phyloP scores from a whole-genome alignment of 1,139 yeast genomes.

The Blastobotrys capitulatus region DNA sequence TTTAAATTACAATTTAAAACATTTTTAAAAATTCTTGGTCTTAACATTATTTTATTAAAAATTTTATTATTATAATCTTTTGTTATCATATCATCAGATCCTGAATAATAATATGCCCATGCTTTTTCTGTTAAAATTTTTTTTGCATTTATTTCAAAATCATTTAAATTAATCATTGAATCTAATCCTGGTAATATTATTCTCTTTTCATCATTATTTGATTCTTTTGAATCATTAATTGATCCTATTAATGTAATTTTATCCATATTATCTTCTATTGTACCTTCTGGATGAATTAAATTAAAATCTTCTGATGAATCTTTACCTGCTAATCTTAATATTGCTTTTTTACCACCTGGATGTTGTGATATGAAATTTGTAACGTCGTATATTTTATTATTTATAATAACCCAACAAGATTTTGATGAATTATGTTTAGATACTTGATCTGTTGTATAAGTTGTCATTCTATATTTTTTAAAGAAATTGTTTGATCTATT shows the following conservation, averaged over 20 bases:
- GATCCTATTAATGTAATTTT: constrained; percentile 7
- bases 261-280: constrained; percentile 18
- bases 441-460: constrained; percentile 39
- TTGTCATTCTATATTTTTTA: too few species aligned
- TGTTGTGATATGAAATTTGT: constrained; percentile 45
- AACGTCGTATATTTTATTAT: constrained; percentile 48
- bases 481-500: too few species aligned
- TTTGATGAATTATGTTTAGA: constrained; percentile 56
- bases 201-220: not conserved
- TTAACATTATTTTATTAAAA: constrained; percentile 41
- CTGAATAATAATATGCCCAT: constrained; percentile 54
- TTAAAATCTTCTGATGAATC: constrained; percentile 58
- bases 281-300: constrained; percentile 45
- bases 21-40: constrained; percentile 46
- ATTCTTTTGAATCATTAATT: not conserved
- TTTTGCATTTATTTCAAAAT: constrained; percentile 49
- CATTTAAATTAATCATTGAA: constrained; percentile 46
- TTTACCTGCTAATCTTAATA: constrained; percentile 50
- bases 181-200: constrained; percentile 38
- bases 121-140: constrained; percentile 44
- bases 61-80: constrained; percentile 44
- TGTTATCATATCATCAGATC: constrained; percentile 50
- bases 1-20: constrained; percentile 37
- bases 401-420: constrained; percentile 55
- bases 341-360: constrained; percentile 51